Percentiles rank a stretch among this genome's conserved stretches.
Evolutionary conservation across 768 basidiomycete species (phyloP).

Genomic region (Erythrobasidium yunnanense): DNA sequence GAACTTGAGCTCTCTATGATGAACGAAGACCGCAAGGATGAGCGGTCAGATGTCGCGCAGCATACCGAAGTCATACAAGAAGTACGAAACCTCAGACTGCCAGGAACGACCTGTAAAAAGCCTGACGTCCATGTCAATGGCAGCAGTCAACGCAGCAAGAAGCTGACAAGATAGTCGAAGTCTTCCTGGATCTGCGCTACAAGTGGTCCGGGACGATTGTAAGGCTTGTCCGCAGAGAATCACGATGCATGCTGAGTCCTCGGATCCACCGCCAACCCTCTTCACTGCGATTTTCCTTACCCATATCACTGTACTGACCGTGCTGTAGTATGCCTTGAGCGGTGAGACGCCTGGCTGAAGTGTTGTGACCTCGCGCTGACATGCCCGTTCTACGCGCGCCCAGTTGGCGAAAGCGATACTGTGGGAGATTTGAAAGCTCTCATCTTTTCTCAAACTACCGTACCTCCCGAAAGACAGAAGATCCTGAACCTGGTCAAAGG

Average conservation of each 20-base stretch:
- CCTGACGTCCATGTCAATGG: too few relatives aligned
- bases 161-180: conserved; percentile 2
- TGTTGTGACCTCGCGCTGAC: neutral
- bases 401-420: conserved; percentile 29
- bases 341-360: neutral
- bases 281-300: neutral
- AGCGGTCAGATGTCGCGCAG: too few relatives aligned
- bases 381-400: neutral
- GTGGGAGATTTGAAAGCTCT: conserved; percentile 67
- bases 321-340: conserved; percentile 1
- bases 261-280: neutral
- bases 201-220: conserved; percentile 17
- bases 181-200: conserved; percentile 17
- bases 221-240: too few relatives aligned
- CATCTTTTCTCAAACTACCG: conserved; percentile 59
- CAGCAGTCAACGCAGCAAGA: too few relatives aligned
- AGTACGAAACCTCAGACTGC: too few relatives aligned
- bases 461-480: conserved; percentile 76
- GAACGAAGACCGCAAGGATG: too few relatives aligned
- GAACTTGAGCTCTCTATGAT: too few relatives aligned
- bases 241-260: too few relatives aligned
- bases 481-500: conserved; percentile 73
- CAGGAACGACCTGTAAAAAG: too few relatives aligned
- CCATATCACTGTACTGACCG: neutral
- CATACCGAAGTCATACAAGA: too few relatives aligned